phyloP scores from a whole-genome alignment of 2,329 filamentous ascomycete species.

The Trichoderma hamatum region DNA sequence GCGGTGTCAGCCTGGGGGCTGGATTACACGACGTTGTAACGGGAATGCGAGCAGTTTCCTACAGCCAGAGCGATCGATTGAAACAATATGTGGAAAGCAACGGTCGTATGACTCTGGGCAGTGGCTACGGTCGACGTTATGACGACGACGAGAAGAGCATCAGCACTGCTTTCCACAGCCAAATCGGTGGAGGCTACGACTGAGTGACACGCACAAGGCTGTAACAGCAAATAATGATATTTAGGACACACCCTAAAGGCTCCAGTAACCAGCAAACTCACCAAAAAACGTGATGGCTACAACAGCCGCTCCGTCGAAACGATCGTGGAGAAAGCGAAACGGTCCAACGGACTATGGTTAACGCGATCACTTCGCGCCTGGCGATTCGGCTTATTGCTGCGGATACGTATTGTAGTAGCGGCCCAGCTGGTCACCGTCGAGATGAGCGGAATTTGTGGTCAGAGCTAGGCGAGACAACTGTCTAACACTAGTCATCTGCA shows the following conservation, averaged over 20 bases:
- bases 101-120: conserved; percentile 67
- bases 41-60: conserved; percentile 62
- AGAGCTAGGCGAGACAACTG: conserved; percentile 7
- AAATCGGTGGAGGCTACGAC: conserved; percentile 70
- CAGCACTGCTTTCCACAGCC: conserved; percentile 94
- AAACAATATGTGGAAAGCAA: conserved; percentile 93
- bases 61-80: conserved; percentile 73
- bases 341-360: not conserved
- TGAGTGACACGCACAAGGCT: conserved; percentile 41
- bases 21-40: conserved; percentile 77
- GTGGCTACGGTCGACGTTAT: conserved; percentile 69
- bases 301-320: conserved; percentile 18
- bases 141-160: conserved; percentile 97
- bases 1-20: conserved; percentile 81
- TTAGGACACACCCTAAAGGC: conserved; percentile 30
- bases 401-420: conserved; percentile 1
- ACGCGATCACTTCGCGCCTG: not conserved
- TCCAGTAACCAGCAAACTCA: conserved; percentile 16
- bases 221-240: conserved; percentile 35
- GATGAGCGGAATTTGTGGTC: conserved; percentile 9
- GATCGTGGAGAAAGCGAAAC: conserved; percentile 1
- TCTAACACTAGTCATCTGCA: not conserved
- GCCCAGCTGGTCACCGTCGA: conserved; percentile 16
- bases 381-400: conserved; percentile 18
- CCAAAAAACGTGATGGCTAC: conserved; percentile 11